Evolutionary conservation across 2,329 filamentous ascomycete species (phyloP).

Genomic region (Cladosporium sp.): DNA sequence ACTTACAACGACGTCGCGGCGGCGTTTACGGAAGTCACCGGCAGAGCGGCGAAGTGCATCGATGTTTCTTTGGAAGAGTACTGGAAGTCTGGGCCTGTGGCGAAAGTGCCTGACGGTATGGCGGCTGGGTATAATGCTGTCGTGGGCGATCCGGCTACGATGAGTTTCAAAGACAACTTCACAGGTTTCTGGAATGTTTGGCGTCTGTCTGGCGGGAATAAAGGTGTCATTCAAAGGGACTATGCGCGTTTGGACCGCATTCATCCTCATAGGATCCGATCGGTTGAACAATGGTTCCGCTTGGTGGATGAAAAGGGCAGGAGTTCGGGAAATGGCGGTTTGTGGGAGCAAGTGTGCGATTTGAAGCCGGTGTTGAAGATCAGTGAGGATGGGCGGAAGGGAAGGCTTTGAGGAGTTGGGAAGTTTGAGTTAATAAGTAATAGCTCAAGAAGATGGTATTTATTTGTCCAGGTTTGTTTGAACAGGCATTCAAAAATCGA

Average conservation of each 20-base stretch:
- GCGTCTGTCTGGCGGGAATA: slow-evolving; percentile 39
- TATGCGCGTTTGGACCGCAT: slow-evolving; percentile 51
- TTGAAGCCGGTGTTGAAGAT: slow-evolving; percentile 16
- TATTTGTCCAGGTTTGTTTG: no score
- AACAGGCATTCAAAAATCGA: no score
- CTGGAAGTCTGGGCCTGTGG: slow-evolving; percentile 41
- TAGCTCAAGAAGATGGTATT: no score
- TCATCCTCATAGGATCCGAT: slow-evolving; percentile 45
- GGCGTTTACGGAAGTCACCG: slow-evolving; percentile 32
- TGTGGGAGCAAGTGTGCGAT: slow-evolving; percentile 14
- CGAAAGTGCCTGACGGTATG: slow-evolving; percentile 31
- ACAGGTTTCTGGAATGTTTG: slow-evolving; percentile 50
- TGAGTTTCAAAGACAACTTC: slow-evolving; percentile 47
- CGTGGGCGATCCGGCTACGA: slow-evolving; percentile 32
- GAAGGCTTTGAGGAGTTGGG: background rate
- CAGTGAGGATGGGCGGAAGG: slow-evolving; percentile 11
- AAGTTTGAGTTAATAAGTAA: background rate
- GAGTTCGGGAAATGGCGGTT: slow-evolving; percentile 4
- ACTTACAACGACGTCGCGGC: slow-evolving; percentile 26
- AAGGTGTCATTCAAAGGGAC: slow-evolving; percentile 43
- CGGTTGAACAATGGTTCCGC: slow-evolving; percentile 47
- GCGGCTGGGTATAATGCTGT: slow-evolving; percentile 26
- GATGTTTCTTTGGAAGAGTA: slow-evolving; percentile 27
- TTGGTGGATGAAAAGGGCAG: slow-evolving; percentile 1
- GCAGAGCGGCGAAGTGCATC: slow-evolving; percentile 28